Evolutionary conservation across 1,284 basidiomycete species (phyloP).

Genomic region (Trichosporon asahii): DNA sequence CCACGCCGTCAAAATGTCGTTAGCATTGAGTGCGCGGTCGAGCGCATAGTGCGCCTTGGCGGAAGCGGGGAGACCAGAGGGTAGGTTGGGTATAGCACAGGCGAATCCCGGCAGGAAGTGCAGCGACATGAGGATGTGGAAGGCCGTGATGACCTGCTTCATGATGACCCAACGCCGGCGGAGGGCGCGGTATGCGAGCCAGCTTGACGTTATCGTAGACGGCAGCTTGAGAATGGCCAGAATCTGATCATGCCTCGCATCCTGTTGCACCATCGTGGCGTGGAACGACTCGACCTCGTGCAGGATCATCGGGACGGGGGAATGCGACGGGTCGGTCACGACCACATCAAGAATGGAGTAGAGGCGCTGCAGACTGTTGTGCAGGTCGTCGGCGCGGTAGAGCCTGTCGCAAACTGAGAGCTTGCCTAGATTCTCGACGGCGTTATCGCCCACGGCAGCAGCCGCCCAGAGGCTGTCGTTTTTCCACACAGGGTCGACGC

Average conservation of each 20-base stretch:
- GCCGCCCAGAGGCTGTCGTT: conserved; percentile 29
- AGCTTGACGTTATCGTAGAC: conserved; percentile 26
- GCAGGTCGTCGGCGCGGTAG: conserved; percentile 34
- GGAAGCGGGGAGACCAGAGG: conserved; percentile 21
- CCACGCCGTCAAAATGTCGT: conserved; percentile 36
- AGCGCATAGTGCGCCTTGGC: conserved; percentile 33
- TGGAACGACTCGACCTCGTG: conserved; percentile 35
- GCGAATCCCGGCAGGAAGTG: conserved; percentile 38
- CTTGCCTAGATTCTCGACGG: conserved; percentile 33
- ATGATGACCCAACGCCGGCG: conserved; percentile 36
- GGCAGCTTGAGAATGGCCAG: conserved; percentile 23
- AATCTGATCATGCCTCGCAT: conserved; percentile 36
- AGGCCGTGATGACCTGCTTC: conserved; percentile 33
- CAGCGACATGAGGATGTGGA: conserved; percentile 38
- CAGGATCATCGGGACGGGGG: conserved; percentile 30
- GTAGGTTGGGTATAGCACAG: conserved; percentile 32
- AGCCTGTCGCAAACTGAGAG: conserved; percentile 40
- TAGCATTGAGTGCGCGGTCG: conserved; percentile 31
- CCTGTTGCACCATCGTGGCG: conserved; percentile 29
- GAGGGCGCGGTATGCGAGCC: conserved; percentile 37
- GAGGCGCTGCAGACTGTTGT: conserved; percentile 31
- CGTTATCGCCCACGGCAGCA: conserved; percentile 24
- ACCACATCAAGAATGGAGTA: conserved; percentile 31
- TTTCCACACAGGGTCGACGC: conserved; percentile 19
- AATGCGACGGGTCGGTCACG: conserved; percentile 25